phyloP scores from a whole-genome alignment of 257 asterid species.

The Solanum bukasovii region DNA sequence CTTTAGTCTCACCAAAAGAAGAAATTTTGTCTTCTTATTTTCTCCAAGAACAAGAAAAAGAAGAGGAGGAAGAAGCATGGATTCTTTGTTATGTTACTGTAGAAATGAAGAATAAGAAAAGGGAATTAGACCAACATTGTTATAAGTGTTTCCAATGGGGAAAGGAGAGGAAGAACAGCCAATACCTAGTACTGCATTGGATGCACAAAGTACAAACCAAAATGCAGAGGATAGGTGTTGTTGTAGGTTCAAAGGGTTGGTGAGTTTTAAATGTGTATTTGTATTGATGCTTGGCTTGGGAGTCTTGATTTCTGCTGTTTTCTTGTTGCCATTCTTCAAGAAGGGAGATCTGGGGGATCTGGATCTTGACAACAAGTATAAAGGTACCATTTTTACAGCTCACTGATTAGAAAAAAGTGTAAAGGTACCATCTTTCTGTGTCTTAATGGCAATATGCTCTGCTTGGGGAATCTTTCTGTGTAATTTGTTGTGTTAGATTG shows the following conservation, averaged over 20 bases:
- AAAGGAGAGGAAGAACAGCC: slow-evolving; percentile 48
- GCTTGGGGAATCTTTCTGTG: not conserved
- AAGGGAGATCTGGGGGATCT: slow-evolving; percentile 39
- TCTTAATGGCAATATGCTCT: not conserved
- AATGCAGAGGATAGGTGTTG: slow-evolving; percentile 21
- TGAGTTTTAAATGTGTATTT: slow-evolving; percentile 52
- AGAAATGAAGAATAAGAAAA: slow-evolving; percentile 31
- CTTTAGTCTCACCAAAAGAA: slow-evolving; percentile 15
- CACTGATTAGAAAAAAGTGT: not conserved
- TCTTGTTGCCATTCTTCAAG: slow-evolving; percentile 63
- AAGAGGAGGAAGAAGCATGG: slow-evolving; percentile 7
- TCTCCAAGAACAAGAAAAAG: slow-evolving; percentile 1
- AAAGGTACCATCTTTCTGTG: not conserved
- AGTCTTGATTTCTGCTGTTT: slow-evolving; percentile 57
- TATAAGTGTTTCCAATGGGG: slow-evolving; percentile 51
- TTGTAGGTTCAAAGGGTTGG: slow-evolving; percentile 26
- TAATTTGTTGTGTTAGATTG: not conserved
- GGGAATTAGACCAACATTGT: slow-evolving; percentile 38
- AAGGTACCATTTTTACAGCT: slow-evolving; percentile 8
- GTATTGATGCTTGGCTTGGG: slow-evolving; percentile 52
- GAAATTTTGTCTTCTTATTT: slow-evolving; percentile 2
- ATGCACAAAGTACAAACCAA: slow-evolving; percentile 35
- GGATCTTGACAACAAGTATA: slow-evolving; percentile 54
- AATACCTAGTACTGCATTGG: slow-evolving; percentile 27
- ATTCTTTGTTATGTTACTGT: slow-evolving; percentile 23